Conservation (phyloP, 2,329 filamentous ascomycete species). For the Zymoseptoria brevis region DNA sequence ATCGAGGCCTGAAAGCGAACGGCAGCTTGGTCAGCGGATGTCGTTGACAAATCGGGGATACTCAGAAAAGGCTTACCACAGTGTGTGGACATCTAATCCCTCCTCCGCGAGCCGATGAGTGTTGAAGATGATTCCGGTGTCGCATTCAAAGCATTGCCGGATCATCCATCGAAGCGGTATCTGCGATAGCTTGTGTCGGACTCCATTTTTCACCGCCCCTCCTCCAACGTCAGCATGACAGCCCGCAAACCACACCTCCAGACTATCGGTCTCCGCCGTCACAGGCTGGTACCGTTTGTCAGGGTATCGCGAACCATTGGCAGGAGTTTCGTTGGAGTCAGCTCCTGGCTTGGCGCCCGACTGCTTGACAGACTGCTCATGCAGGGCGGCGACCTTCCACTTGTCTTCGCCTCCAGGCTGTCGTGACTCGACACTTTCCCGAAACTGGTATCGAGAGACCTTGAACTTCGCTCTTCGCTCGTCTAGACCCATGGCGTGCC, state of each 20-base stretch:
- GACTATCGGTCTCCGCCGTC: conserved; percentile 22
- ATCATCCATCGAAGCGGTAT: conserved; percentile 45
- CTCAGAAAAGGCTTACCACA: conserved; percentile 22
- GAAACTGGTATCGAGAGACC: conserved; percentile 31
- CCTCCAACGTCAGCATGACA: conserved; percentile 40
- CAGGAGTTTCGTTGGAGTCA: conserved; percentile 1
- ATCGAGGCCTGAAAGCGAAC: conserved; percentile 22
- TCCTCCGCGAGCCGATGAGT: conserved; percentile 33
- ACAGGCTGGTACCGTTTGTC: conserved; percentile 1
- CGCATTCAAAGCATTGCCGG: conserved; percentile 40
- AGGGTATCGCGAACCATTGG: conserved; percentile 2
- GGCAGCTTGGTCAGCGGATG: too few relatives aligned
- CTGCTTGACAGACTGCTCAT: conserved; percentile 1
- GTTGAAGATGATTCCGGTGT: conserved; percentile 40
- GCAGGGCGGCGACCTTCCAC: conserved; percentile 14
- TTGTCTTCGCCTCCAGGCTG: not conserved
- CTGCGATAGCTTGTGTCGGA: conserved; percentile 37
- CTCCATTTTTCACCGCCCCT: conserved; percentile 36
- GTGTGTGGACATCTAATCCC: conserved; percentile 36
- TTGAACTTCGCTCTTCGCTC: conserved; percentile 41
- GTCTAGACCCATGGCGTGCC: conserved; percentile 40
- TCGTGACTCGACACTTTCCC: not conserved
- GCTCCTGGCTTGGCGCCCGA: conserved; percentile 2
- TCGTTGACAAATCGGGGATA: too few relatives aligned
- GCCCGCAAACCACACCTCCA: conserved; percentile 40